These are phyloP conservation scores for Trametes maxima DNA, from an alignment of 768 basidiomycete species.

Conservation along the genomic window DNA sequence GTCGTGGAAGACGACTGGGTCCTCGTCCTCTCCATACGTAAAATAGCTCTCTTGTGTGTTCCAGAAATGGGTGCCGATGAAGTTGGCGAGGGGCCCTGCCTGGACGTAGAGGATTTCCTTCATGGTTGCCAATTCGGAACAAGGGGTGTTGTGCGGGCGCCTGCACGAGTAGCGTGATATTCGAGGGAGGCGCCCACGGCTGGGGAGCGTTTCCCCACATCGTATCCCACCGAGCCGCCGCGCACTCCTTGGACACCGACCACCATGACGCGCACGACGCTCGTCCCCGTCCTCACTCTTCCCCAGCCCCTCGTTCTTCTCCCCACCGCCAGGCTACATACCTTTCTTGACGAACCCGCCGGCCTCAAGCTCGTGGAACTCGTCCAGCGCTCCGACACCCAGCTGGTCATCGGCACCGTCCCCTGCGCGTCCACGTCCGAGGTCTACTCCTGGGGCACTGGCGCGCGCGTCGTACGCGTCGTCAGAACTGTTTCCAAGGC, in stretches of 20 bases:
- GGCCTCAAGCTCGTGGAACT: conserved; percentile 69
- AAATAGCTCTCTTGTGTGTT: conserved; percentile 78
- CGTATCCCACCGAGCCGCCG: not conserved
- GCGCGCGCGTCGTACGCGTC: conserved; percentile 71
- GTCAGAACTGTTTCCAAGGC: conserved; percentile 61
- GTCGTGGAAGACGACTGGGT: conserved; percentile 49
- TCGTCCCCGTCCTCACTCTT: conserved; percentile 68
- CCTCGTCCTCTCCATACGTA: conserved; percentile 47
- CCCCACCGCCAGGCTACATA: conserved; percentile 68
- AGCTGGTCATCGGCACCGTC: conserved; percentile 70
- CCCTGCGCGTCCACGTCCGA: conserved; percentile 45
- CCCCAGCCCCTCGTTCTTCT: conserved; percentile 74
- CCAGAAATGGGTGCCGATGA: conserved; percentile 79
- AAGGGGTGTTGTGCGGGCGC: not conserved
- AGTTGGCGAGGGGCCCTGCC: conserved; percentile 68
- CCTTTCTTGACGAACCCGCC: conserved; percentile 62
- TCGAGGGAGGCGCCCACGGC: not conserved
- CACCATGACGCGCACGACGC: conserved; percentile 20
- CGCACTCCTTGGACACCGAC: not conserved
- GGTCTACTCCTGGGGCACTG: conserved; percentile 62
- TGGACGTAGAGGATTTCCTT: conserved; percentile 81
- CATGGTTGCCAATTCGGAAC: conserved; percentile 43
- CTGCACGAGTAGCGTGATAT: conserved; percentile 12
- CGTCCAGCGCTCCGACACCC: conserved; percentile 67
- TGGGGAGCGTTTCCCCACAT: conserved; percentile 10